Evolutionary conservation across 2,329 filamentous ascomycete genomes (phyloP).

Genomic region (Penicillium occitanis): DNA sequence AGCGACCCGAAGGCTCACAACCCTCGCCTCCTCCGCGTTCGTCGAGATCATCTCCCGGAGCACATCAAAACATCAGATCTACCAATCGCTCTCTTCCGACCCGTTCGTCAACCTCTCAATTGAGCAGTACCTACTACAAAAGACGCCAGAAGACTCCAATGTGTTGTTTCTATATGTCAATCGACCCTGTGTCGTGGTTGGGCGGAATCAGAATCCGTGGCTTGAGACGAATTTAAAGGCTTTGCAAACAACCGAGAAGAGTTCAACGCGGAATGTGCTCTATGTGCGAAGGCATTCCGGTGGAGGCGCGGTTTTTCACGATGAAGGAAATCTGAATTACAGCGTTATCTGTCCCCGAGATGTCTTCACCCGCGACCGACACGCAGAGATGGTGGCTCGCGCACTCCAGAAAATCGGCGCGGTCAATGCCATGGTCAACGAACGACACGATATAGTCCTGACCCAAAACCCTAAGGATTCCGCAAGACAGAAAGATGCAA

Average conservation of each 20-base stretch:
- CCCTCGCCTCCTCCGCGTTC: slow-evolving; percentile 33
- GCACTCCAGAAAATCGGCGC: slow-evolving; percentile 59
- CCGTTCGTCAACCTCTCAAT: slow-evolving; percentile 91
- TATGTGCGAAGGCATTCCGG: slow-evolving; percentile 84
- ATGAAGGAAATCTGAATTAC: slow-evolving; percentile 91
- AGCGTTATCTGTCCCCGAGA: slow-evolving; percentile 80
- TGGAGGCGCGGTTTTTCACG: slow-evolving; percentile 92
- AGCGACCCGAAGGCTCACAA: slow-evolving; percentile 22
- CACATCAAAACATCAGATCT: slow-evolving; percentile 59
- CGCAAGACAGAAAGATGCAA: slow-evolving; percentile 34
- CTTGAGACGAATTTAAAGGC: slow-evolving; percentile 75
- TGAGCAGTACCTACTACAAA: slow-evolving; percentile 83
- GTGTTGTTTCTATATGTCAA: slow-evolving; percentile 89
- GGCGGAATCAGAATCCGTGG: slow-evolving; percentile 98
- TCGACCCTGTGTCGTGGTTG: slow-evolving; percentile 81
- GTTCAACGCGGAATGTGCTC: slow-evolving; percentile 43
- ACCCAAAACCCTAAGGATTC: slow-evolving; percentile 16
- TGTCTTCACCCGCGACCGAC: slow-evolving; percentile 76
- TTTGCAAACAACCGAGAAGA: slow-evolving; percentile 49
- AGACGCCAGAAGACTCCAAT: slow-evolving; percentile 67
- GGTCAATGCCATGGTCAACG: slow-evolving; percentile 71
- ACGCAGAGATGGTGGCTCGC: slow-evolving; percentile 91
- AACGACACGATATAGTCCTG: slow-evolving; percentile 89
- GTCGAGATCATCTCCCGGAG: slow-evolving; percentile 36
- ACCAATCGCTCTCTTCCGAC: slow-evolving; percentile 67